These are phyloP conservation scores for Rhododendron mucronatum DNA, from an alignment of 148 eudicot genomes.

Conservation along the genomic window DNA sequence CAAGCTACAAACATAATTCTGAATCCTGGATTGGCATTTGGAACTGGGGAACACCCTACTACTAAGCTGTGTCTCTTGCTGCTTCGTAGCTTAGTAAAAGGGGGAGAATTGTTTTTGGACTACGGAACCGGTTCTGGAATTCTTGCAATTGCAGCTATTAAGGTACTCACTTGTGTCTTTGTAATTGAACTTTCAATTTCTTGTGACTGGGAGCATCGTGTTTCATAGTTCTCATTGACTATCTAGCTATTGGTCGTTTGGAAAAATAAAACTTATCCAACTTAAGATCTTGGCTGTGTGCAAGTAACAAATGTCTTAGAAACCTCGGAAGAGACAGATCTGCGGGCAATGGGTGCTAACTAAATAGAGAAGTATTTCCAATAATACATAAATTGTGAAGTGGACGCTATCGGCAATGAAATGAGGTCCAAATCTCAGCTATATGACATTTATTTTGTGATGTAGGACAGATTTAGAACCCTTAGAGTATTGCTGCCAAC, in stretches of 20 bases:
- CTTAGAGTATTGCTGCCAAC: no score
- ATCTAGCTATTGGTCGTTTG: not conserved
- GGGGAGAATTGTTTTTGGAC: conserved; percentile 77
- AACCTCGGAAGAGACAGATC: not conserved
- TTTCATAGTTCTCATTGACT: not conserved
- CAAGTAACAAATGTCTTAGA: not conserved
- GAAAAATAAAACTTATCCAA: not conserved
- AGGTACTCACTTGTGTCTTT: conserved; percentile 39
- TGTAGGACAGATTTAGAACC: no score
- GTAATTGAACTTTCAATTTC: not conserved
- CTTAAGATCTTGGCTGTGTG: not conserved
- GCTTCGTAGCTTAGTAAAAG: conserved; percentile 59
- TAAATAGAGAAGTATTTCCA: not conserved
- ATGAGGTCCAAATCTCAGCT: not conserved
- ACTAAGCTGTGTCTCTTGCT: conserved; percentile 79
- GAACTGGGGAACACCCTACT: conserved; percentile 97
- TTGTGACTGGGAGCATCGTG: not conserved
- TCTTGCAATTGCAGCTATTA: conserved; percentile 89
- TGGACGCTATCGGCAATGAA: not conserved
- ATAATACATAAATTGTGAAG: not conserved
- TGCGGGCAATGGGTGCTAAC: not conserved
- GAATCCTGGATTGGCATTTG: conserved; percentile 90
- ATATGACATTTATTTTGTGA: no score
- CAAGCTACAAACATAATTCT: conserved; percentile 68
- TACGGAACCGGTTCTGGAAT: conserved; percentile 97